Conservation (phyloP, 345 rosid genomes). For the Hibiscus mutabilis region DNA sequence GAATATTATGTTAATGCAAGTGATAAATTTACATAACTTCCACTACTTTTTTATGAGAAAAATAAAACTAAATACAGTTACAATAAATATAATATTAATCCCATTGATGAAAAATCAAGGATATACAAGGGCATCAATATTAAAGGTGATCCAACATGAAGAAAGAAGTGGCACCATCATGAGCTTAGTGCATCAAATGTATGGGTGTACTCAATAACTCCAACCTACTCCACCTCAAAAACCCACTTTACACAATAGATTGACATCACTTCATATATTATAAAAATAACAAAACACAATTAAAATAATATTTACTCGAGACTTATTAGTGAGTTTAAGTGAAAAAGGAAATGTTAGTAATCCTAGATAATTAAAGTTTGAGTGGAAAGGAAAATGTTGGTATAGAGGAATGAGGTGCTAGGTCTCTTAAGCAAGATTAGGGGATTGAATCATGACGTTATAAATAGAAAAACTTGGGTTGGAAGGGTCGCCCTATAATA, state of each 20-base stretch:
- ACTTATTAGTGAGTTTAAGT: no score
- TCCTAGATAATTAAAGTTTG: no score
- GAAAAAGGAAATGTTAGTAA: no score
- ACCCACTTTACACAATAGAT: neutral
- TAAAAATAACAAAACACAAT: neutral
- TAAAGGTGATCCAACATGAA: neutral
- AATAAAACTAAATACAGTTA: no score
- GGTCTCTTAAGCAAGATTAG: no score
- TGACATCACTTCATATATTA: neutral
- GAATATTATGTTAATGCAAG: no score
- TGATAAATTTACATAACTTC: slow-evolving; percentile 1
- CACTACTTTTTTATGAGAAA: neutral
- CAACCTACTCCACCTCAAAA: slow-evolving; percentile 5
- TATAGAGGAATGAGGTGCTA: no score
- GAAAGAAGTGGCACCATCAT: slow-evolving; percentile 2
- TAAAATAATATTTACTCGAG: neutral
- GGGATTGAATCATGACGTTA: no score
- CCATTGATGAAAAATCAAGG: neutral
- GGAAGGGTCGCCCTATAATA: no score
- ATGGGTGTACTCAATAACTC: slow-evolving; percentile 6
- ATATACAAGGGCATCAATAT: neutral
- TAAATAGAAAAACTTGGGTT: no score
- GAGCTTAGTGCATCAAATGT: neutral
- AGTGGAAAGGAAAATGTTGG: no score
- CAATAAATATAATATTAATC: neutral